Base-by-base conservation (phyloP, 768 basidiomycete genomes). In the Suillus sp. region DNA sequence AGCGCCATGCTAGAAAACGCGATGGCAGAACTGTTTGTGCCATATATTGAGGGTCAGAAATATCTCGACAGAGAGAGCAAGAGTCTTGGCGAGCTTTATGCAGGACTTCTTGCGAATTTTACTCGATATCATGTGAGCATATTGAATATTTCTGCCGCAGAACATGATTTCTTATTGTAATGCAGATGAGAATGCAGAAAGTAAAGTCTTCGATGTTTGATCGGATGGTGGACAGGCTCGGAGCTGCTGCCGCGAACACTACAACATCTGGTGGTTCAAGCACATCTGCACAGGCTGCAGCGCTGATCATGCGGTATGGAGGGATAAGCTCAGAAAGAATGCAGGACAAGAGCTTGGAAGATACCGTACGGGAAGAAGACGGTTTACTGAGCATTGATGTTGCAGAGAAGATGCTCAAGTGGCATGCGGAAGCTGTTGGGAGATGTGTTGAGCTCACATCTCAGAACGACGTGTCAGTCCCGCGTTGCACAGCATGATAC, bases 391-490 rank as follows among this genome's bases (percentile, higher is more conserved):
- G 79, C 53, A 77, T 97, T 3, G 86, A 88, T 45, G 78, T 87
- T 11, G 92, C 95, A 2, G 95, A 96, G 79, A 89, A 84, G 69
- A 95, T 99, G 88, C 78, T 99, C 18, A 93, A 88, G 74, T 98
- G 96, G 95, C 97, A 99, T 75, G 96, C 97, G 2, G 97, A 99
- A 73, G 93, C 95, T 5, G 89, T 97, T 34, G 96, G 97, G 4
- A 80, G 97, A 68, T 96, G 94, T 67, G 92, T 96, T 13, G 97
- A 99, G 75, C 79, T 99, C 54, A 95, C 89, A 70, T 76, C 88
- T 13, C 71, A 84, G 9, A 88, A 85, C 48, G 97, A 99, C 70
- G 87, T 96, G 95, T 97, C 71, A 78, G 93, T 34, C 50, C 40
- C 27, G 51, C 4, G 11, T 48, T 43, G n/a, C 42, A 47, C 40